A percentile compares a stretch with the other conserved stretches of the same genome.
Conservation (phyloP, 1,284 basidiomycete species). For the Irpex rosettiformis region DNA sequence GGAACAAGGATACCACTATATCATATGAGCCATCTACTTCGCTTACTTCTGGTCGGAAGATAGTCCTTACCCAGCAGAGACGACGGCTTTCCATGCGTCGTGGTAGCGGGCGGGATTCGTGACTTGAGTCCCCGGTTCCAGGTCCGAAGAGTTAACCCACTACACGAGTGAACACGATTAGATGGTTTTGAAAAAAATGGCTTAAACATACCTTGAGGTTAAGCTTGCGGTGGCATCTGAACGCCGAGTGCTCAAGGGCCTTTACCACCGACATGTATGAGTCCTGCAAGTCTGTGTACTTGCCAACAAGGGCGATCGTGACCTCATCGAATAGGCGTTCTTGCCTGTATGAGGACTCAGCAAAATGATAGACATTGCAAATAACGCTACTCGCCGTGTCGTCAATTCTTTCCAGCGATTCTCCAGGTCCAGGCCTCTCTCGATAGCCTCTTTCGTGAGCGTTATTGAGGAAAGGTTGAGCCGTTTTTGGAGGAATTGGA, state of each 20-base stretch:
- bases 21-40: slow-evolving; percentile 6
- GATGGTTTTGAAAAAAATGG: not conserved
- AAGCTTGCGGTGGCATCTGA: slow-evolving; percentile 86
- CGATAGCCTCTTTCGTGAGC: slow-evolving; percentile 54
- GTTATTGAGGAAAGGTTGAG: slow-evolving; percentile 68
- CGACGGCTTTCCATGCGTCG: slow-evolving; percentile 92
- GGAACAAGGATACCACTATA: slow-evolving; percentile 89
- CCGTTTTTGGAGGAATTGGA: slow-evolving; percentile 81
- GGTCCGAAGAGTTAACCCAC: slow-evolving; percentile 98
- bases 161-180: slow-evolving; percentile 29
- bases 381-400: slow-evolving; percentile 46
- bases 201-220: slow-evolving; percentile 62
- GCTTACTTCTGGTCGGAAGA: not conserved
- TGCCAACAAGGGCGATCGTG: slow-evolving; percentile 91
- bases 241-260: slow-evolving; percentile 94
- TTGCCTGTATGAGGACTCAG: slow-evolving; percentile 55
- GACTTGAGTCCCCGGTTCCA: slow-evolving; percentile 80
- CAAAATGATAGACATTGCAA: not conserved
- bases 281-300: slow-evolving; percentile 97
- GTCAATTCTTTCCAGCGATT: slow-evolving; percentile 85
- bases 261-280: slow-evolving; percentile 99
- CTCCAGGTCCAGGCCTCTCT: slow-evolving; percentile 65
- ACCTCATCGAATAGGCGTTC: slow-evolving; percentile 93
- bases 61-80: slow-evolving; percentile 74
- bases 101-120: slow-evolving; percentile 88